A percentile compares a stretch with the other conserved stretches of the same genome.
Evolutionary conservation across 2,329 filamentous ascomycete genomes (phyloP).

Genomic region (Thyridium curvatum): DNA sequence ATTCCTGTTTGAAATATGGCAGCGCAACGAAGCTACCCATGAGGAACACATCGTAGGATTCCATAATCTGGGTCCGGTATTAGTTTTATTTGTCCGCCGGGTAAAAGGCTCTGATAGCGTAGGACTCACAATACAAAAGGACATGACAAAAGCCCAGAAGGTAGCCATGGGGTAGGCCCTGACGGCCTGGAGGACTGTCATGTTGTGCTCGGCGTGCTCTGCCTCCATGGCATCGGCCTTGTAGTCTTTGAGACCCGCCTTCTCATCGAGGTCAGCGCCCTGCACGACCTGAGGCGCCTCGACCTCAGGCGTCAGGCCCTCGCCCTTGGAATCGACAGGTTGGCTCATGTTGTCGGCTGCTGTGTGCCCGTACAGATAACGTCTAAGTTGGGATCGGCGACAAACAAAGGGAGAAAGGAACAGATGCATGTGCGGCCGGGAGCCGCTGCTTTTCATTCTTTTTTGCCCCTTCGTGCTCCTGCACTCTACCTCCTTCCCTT

Average conservation of each 20-base stretch:
- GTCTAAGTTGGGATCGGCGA: too few relatives aligned
- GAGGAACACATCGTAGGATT: slow-evolving; percentile 57
- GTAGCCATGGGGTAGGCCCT: slow-evolving; percentile 25
- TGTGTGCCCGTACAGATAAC: not conserved
- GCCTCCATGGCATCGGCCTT: slow-evolving; percentile 50
- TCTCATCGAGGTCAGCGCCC: slow-evolving; percentile 21
- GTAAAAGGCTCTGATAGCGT: slow-evolving; percentile 6
- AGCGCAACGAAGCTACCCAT: slow-evolving; percentile 53
- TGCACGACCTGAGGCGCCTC: slow-evolving; percentile 2
- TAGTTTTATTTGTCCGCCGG: slow-evolving; percentile 4
- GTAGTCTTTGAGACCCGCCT: slow-evolving; percentile 31
- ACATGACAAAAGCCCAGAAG: slow-evolving; percentile 33
- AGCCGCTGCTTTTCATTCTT: too few relatives aligned
- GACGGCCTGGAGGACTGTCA: slow-evolving; percentile 25
- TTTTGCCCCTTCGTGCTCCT: too few relatives aligned
- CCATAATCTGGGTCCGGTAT: slow-evolving; percentile 48
- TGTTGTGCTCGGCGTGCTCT: slow-evolving; percentile 34
- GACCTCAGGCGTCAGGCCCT: slow-evolving; percentile 1
- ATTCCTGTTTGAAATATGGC: slow-evolving; percentile 34
- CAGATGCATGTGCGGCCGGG: too few relatives aligned
- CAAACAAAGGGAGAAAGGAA: too few relatives aligned
- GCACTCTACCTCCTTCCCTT: too few relatives aligned
- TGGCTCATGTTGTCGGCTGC: slow-evolving; percentile 9
- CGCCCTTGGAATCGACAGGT: not conserved
- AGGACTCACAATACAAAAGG: slow-evolving; percentile 30